Percentiles rank a stretch among this genome's conserved stretches.
Conservation (phyloP, 768 basidiomycete genomes). For the Trametes cingulata region DNA sequence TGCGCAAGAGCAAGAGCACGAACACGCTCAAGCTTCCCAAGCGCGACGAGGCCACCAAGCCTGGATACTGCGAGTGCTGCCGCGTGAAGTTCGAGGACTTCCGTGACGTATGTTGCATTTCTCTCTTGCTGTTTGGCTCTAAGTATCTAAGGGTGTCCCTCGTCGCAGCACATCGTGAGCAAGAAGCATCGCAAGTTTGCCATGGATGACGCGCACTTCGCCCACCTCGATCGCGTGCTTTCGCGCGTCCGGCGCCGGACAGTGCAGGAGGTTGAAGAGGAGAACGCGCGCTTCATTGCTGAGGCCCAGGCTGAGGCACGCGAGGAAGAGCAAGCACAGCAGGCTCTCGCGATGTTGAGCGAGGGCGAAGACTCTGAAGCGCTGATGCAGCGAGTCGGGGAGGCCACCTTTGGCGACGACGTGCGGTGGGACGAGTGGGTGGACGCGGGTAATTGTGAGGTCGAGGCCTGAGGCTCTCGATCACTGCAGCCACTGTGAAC, state of each 20-base stretch:
- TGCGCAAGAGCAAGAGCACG: conserved; percentile 80
- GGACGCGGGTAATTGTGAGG: conserved; percentile 13
- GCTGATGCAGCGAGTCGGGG: conserved; percentile 10
- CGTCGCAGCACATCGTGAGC: conserved; percentile 64
- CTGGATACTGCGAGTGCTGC: conserved; percentile 98
- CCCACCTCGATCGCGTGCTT: conserved; percentile 75
- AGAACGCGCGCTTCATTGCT: conserved; percentile 15
- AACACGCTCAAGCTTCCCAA: conserved; percentile 74
- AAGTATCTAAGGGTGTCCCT: no score
- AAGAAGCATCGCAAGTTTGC: conserved; percentile 86
- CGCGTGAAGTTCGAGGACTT: conserved; percentile 89
- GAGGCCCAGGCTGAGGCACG: not conserved
- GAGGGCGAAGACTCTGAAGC: conserved; percentile 7
- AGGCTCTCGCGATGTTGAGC: not conserved
- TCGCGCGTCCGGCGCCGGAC: conserved; percentile 55
- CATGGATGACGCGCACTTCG: conserved; percentile 71
- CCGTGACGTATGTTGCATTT: conserved; percentile 54
- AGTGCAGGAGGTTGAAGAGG: conserved; percentile 33
- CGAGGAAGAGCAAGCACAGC: not conserved
- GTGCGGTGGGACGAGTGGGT: conserved; percentile 32
- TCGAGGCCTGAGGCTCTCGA: not conserved
- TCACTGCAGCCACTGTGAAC: no score
- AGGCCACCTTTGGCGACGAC: conserved; percentile 20
- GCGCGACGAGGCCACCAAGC: conserved; percentile 84
- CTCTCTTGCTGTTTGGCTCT: not conserved